A percentile compares a stretch with the other conserved stretches of the same genome.
These are phyloP conservation scores for Wakefieldia striispora DNA, from an alignment of 768 basidiomycete species.

Conservation along the genomic window DNA sequence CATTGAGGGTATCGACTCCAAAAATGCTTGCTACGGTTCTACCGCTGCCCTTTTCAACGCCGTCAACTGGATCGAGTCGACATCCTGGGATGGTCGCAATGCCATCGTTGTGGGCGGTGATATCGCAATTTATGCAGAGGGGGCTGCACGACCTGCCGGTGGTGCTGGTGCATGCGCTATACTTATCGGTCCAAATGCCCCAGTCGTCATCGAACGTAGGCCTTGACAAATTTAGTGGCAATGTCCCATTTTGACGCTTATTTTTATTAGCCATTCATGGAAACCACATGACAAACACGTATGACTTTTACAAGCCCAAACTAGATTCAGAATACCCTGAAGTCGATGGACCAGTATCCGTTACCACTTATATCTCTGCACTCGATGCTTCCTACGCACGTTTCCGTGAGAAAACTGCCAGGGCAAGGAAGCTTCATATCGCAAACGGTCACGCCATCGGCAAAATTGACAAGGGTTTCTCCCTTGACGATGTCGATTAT, in stretches of 20 bases:
- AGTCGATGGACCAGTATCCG: constrained; percentile 95
- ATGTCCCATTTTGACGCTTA: constrained; percentile 3
- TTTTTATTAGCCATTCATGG: constrained; percentile 80
- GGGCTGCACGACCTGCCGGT: constrained; percentile 90
- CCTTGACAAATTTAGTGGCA: constrained; percentile 15
- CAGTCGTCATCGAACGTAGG: constrained; percentile 93
- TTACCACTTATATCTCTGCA: constrained; percentile 92
- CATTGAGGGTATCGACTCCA: constrained; percentile 98
- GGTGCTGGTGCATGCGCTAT: constrained; percentile 96
- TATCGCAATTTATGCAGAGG: constrained; percentile 97
- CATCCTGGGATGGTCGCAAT: constrained; percentile 96
- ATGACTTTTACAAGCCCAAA: constrained; percentile 99
- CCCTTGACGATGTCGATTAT: constrained; percentile 85
- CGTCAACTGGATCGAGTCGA: constrained; percentile 96
- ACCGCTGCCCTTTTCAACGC: constrained; percentile 99
- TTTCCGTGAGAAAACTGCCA: constrained; percentile 80
- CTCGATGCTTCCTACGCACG: constrained; percentile 86
- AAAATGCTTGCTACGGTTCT: constrained; percentile 99
- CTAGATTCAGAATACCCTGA: constrained; percentile 94
- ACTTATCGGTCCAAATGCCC: constrained; percentile 95
- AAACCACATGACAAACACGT: constrained; percentile 95
- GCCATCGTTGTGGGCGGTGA: constrained; percentile 97
- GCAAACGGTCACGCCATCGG: constrained; percentile 36
- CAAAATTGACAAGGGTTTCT: constrained; percentile 46
- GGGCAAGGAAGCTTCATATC: constrained; percentile 49